Base-by-base conservation (phyloP, 495 filamentous ascomycete genomes). In the Aspergillus heteromorphus region DNA sequence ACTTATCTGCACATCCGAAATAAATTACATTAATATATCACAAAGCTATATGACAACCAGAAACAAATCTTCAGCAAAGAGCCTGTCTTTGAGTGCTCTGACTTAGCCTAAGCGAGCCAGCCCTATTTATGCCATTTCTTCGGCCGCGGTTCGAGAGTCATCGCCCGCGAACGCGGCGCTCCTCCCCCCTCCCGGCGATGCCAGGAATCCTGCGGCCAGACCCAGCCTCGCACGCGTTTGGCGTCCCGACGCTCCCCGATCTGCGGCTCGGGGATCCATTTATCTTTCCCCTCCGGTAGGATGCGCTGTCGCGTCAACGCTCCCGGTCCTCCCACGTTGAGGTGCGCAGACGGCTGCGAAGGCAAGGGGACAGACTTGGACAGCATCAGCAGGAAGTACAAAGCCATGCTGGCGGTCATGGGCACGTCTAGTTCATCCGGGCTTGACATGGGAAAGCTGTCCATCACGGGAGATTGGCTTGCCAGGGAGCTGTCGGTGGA, bases 211-310 rank as follows among this genome's bases (percentile, higher is more conserved):
- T 87, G 84, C 18, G 91, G 91, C 74, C 80, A 83, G 1, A 95
- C 83, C 90, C 91, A 97, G 0, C 91, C 91, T 16, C 91, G 73
- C 6, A 82, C 76, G 40, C 88, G 74, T 75, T 92, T 95, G 47
- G 89, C 89, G 72, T 88, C 86, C 18, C 91, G 75, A 76, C 84
- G 87, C 79, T 97, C 91, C 4, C 85, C 82, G 55, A 87, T 75
- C 61, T 91, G 86, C 34, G 87, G 86, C 74, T 86, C 85, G 9
- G 90, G 90, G 65, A 97, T 93, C 91, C 91, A 95, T 57, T 78
- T 73, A 67, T 97, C 91, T 55, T 87, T 82, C 1, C 79, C 70
- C 13, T 73, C 77, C 0, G 80, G 66, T 48, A 87, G 73, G 45
- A 82, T 79, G 62, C 87, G 86, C 67, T 87, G 80, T 30, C 91